Evolutionary conservation across 2,329 filamentous ascomycete genomes (phyloP).

Genomic region (Diaporthe ampelina): DNA sequence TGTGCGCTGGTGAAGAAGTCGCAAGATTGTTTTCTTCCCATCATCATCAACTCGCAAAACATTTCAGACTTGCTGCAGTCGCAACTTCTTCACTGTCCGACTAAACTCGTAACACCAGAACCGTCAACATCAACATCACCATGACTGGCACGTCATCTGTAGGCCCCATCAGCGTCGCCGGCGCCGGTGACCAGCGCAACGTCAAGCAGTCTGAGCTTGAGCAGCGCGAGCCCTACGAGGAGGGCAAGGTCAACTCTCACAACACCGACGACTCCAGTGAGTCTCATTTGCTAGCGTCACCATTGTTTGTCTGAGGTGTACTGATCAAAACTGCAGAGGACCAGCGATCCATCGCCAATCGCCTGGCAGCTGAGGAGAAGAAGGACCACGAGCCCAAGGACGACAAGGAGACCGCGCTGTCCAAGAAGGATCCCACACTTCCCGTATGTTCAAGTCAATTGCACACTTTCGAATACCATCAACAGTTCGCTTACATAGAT

Average conservation of each 20-base stretch:
- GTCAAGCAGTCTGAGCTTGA: slow-evolving; percentile 65
- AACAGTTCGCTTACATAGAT: neutral
- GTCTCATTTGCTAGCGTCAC: slow-evolving; percentile 43
- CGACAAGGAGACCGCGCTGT: slow-evolving; percentile 55
- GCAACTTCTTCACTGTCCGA: neutral
- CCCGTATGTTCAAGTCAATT: slow-evolving; percentile 59
- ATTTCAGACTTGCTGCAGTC: neutral
- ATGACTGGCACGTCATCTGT: slow-evolving; percentile 71
- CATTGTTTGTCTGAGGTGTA: neutral
- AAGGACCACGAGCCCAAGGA: slow-evolving; percentile 65
- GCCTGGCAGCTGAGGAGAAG: slow-evolving; percentile 73
- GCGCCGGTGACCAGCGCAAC: slow-evolving; percentile 83
- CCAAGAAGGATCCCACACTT: slow-evolving; percentile 72
- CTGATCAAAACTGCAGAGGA: slow-evolving; percentile 67
- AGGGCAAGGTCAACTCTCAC: slow-evolving; percentile 80
- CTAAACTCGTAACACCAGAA: neutral
- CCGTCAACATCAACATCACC: slow-evolving; percentile 31
- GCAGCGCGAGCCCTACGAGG: slow-evolving; percentile 73
- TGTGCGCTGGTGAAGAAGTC: neutral
- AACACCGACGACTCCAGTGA: slow-evolving; percentile 79
- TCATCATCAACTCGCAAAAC: slow-evolving; percentile 17
- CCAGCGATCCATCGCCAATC: slow-evolving; percentile 79
- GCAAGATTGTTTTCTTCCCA: neutral
- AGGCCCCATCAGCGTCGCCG: slow-evolving; percentile 76
- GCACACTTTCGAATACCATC: slow-evolving; percentile 45